phyloP scores from a whole-genome alignment of 208 protist genomes.

The Acanthamoeba lenticulata region DNA sequence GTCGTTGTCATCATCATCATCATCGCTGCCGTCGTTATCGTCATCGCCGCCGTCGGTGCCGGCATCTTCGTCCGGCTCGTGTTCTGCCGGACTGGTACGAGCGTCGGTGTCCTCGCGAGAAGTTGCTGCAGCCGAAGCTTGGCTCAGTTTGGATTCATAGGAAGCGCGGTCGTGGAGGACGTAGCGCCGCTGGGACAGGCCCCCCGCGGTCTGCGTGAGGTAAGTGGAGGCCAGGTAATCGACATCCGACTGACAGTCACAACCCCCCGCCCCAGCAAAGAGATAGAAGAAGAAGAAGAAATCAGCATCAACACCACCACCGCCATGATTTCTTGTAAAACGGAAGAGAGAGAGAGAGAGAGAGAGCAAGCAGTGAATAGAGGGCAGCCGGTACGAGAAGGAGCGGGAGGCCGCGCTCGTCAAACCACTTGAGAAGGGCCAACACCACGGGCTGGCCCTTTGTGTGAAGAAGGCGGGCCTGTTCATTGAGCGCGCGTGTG shows the following conservation, averaged over 20 bases:
- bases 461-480: not conserved
- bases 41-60: not conserved
- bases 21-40: not conserved
- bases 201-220: not conserved
- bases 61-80: not conserved
- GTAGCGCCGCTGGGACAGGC: conserved; percentile 18
- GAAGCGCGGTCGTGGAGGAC: not conserved
- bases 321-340: too few relatives aligned
- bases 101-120: not conserved
- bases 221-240: conserved; percentile 16
- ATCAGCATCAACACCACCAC: too few relatives aligned
- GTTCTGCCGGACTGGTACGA: not conserved
- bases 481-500: not conserved
- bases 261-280: too few relatives aligned
- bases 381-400: not conserved
- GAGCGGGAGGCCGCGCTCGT: not conserved
- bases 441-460: not conserved
- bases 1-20: not conserved
- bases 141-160: not conserved
- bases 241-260: not conserved
- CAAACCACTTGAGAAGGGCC: not conserved
- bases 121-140: not conserved
- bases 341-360: not conserved
- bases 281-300: too few relatives aligned
- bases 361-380: not conserved